phyloP scores from a whole-genome alignment of 805 yeast genomes.

The Sugiyamaella lignohabitans region DNA sequence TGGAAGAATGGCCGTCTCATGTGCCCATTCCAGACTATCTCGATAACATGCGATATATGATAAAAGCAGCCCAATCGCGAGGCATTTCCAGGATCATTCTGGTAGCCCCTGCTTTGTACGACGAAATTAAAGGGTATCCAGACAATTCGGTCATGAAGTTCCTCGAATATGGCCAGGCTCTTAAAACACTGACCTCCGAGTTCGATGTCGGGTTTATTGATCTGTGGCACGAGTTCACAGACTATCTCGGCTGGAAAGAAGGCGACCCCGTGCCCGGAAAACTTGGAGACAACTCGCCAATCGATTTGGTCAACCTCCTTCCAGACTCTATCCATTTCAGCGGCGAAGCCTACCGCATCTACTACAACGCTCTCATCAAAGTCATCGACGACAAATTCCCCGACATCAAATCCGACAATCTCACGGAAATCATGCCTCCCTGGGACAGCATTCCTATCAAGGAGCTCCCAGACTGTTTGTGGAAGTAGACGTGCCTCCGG shows the following conservation, averaged over 20 bases:
- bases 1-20: slow-evolving; percentile 36
- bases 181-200: slow-evolving; percentile 40
- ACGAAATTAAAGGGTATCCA: slow-evolving; percentile 17
- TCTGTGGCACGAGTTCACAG: slow-evolving; percentile 41
- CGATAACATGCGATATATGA: slow-evolving; percentile 42
- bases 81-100: slow-evolving; percentile 49
- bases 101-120: slow-evolving; percentile 55
- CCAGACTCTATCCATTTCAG: slow-evolving; percentile 58
- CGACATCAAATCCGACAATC: slow-evolving; percentile 41
- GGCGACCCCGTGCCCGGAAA: slow-evolving; percentile 22
- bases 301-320: slow-evolving; percentile 27
- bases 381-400: slow-evolving; percentile 42
- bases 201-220: slow-evolving; percentile 52
- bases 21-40: slow-evolving; percentile 48
- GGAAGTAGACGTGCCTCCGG: too few relatives aligned
- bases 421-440: slow-evolving; percentile 14
- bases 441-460: slow-evolving; percentile 1
- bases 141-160: slow-evolving; percentile 35
- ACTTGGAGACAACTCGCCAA: slow-evolving; percentile 8
- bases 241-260: slow-evolving; percentile 38
- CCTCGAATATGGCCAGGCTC: slow-evolving; percentile 45
- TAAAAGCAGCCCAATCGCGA: slow-evolving; percentile 35
- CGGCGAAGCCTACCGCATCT: slow-evolving; percentile 45
- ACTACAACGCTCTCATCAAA: slow-evolving; percentile 39
- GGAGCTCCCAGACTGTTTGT: slow-evolving; percentile 3